Evolutionary conservation across 495 filamentous ascomycete species (phyloP).

Genomic region (Poronia punctata): DNA sequence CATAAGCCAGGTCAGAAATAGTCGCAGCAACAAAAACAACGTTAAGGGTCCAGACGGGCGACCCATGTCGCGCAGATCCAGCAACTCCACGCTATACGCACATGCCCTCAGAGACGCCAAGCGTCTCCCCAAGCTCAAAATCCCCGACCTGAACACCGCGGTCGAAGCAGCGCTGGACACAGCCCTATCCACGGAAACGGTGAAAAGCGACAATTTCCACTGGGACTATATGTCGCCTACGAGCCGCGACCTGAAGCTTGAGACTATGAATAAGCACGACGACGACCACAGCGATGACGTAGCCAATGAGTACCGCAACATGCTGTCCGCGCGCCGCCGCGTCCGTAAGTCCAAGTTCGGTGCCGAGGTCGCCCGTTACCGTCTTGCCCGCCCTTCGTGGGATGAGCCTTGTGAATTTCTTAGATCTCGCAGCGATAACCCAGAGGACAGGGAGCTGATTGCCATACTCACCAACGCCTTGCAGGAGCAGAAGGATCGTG

Average conservation of each 20-base stretch:
- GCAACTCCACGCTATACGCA: not conserved
- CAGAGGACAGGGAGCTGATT: not conserved
- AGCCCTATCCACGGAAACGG: constrained; percentile 3
- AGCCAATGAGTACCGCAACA: constrained; percentile 5
- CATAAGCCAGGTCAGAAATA: not conserved
- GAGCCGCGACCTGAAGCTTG: not conserved
- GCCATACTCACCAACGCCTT: not conserved
- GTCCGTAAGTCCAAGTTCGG: constrained; percentile 9
- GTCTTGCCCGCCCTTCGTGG: not conserved
- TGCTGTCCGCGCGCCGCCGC: constrained; percentile 5
- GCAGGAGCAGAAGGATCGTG: constrained; percentile 6
- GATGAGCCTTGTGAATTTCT: not conserved
- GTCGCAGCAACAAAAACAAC: not conserved
- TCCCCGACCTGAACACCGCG: not conserved
- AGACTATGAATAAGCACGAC: not conserved
- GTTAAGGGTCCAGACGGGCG: not conserved
- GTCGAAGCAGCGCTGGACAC: not conserved
- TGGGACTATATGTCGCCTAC: not conserved
- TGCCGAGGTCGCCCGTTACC: not conserved
- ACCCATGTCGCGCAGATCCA: constrained; percentile 1
- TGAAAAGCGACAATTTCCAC: not conserved
- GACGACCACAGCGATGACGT: not conserved
- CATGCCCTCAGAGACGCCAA: not conserved
- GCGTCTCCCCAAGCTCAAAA: constrained; percentile 2
- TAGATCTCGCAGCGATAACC: not conserved